Conservation (phyloP, 495 filamentous ascomycete genomes). For the Poronia punctata region DNA sequence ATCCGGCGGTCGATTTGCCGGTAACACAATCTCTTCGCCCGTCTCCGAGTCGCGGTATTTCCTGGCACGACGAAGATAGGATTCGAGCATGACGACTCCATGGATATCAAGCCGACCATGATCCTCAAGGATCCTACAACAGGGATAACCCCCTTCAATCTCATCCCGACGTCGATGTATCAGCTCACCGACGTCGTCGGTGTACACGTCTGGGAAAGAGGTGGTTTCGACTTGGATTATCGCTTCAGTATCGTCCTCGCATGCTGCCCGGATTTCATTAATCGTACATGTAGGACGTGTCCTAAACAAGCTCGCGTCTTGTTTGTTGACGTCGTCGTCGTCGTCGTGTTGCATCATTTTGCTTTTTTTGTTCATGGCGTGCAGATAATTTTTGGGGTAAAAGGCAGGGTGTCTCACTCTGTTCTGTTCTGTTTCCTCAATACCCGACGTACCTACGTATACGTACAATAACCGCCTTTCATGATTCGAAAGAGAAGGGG, state of each 20-base stretch:
- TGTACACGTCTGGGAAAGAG: slow-evolving; percentile 7
- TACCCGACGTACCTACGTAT: too few relatives aligned
- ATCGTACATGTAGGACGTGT: too few relatives aligned
- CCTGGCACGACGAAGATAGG: slow-evolving; percentile 3
- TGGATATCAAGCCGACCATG: neutral
- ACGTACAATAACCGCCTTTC: too few relatives aligned
- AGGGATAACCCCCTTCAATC: slow-evolving; percentile 5
- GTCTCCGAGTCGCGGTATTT: slow-evolving; percentile 5
- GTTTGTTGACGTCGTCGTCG: too few relatives aligned
- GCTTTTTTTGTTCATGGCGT: too few relatives aligned
- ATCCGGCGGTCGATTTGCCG: slow-evolving; percentile 8
- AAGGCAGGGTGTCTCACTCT: too few relatives aligned
- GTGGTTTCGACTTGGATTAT: slow-evolving; percentile 6
- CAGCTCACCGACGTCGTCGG: neutral
- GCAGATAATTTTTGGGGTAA: too few relatives aligned
- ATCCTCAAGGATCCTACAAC: neutral
- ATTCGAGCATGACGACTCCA: slow-evolving; percentile 7
- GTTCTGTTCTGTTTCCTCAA: too few relatives aligned
- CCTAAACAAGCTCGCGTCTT: too few relatives aligned
- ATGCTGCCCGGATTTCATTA: slow-evolving; percentile 6
- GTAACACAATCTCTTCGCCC: slow-evolving; percentile 3
- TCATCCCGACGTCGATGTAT: slow-evolving; percentile 4
- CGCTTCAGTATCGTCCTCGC: slow-evolving; percentile 4
- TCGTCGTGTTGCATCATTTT: too few relatives aligned
- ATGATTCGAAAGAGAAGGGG: too few relatives aligned